Evolutionary conservation across 139 green algal species (phyloP), one percentile per base, ranked within the genome.

Genomic region (Chloropicon primus): DNA sequence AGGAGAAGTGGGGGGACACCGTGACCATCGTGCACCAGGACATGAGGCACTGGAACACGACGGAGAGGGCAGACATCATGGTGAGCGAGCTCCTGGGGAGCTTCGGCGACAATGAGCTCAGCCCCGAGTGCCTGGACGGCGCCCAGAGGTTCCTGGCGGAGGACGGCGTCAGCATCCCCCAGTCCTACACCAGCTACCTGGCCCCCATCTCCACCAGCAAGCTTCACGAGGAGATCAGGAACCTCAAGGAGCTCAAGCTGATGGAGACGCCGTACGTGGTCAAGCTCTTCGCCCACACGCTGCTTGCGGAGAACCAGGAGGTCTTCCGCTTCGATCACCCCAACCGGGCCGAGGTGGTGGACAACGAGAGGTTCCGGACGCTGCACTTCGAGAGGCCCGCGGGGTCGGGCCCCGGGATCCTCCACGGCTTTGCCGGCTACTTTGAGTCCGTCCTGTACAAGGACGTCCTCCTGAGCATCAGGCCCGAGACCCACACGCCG

Each of bases 91-190:
- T 98, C 80, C 85, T 98, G 75, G 95, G 95, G 1, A 95, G 87
- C 1, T 98, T 99, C 81, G 94, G 95, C 1, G 95, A 99, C 88
- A 99, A 99, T 77, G 96, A 99, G 88, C 86, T 99, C 28, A 93
- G 85, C 0, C 96, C 96, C 17, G 96, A 99, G 87, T 97, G 93
- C 80, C 84, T 97, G 28, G 92, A 97, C 73, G 91, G 92, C 22
- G 87, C 83, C 24, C 90, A 96, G 86, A 84, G 91, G 41, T 96
- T 98, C 78, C 84, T 99, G 25, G 87, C 86, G 27, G 76, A 83
- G 0, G 89, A 84, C 22, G 93, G 93, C 27, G 82, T 96, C 29
- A 86, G 72, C 77, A 97, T 98, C 27, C 93, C 93, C 1, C 62
- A 77, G 28, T 76, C 80, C 23, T 97, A 85, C 77, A 94, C 90